These are phyloP conservation scores for Aspergillus sp. DNA, from an alignment of 2,329 filamentous ascomycete species.

Conservation along the genomic window DNA sequence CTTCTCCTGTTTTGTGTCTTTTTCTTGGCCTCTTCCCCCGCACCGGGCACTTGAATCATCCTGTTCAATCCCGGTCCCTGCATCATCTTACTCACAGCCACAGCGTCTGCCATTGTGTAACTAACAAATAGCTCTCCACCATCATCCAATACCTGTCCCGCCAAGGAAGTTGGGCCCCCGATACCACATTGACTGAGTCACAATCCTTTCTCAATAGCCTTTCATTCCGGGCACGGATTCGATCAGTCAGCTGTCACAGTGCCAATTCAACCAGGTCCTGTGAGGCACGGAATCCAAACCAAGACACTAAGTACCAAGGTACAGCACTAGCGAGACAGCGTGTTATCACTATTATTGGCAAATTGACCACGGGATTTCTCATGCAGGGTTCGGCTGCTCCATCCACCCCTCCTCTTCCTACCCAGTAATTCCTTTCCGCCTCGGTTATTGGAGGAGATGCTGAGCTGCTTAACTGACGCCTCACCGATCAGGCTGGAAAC, in stretches of 20 bases:
- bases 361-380: not conserved
- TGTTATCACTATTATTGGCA: not conserved
- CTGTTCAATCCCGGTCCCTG: not conserved
- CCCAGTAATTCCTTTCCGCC: not conserved
- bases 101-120: not conserved
- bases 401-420: not conserved
- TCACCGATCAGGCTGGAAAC: not conserved
- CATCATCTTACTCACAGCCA: not conserved
- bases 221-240: not conserved
- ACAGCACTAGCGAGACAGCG: not conserved
- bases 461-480: not conserved
- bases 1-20: too few species aligned
- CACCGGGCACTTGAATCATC: not conserved
- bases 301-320: not conserved
- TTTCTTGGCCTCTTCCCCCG: too few species aligned
- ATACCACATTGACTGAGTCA: not conserved
- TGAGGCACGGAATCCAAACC: not conserved
- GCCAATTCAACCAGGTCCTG: not conserved
- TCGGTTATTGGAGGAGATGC: not conserved
- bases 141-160: not conserved
- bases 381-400: not conserved
- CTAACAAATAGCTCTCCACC: too few species aligned
- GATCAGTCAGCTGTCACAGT: not conserved
- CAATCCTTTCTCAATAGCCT: not conserved
- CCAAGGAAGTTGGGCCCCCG: not conserved